Evolutionary conservation across 129 eudicot genomes (phyloP), one percentile per base, ranked within the genome.

Genomic region (Escallonia herrerae): DNA sequence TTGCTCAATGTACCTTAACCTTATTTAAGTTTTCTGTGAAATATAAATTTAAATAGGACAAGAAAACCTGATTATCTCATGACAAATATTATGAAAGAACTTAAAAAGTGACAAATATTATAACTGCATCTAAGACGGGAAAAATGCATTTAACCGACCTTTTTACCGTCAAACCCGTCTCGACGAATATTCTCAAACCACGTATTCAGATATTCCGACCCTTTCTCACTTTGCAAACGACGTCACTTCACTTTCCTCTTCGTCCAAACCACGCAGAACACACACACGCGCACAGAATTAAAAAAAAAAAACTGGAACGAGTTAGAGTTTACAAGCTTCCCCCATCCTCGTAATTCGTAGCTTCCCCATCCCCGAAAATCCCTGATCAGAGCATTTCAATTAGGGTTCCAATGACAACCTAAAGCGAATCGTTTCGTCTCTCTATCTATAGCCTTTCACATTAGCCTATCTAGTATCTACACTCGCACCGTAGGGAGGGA

Each of bases 231-330:
- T 14, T 54, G 7, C 22, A 14, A 54, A 45, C 79, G 79, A 57
- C 83, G 73, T 74, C 73, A 76, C 71, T 68, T 72, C 44, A 14
- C 42, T 54, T 72, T 52, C n/a, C 42, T 54, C 69, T 43, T 60
- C 73, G 79, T 79, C 43, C 54, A 74, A 56, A 73, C 56, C 67
- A 73, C 78, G 79, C 79, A 58, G 33, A 22, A 22, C 40, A 37
- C 43, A 10, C 64, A 22, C 41, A 64, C 4, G 53, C 72, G 38
- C 4, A 49, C 3, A 39, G 48, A 5, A 41, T 38, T 60, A 12
- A 40, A 9, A 14, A 58, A 15, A 15, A 58, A 37, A 37, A 53
- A 39, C 49, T 5, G 9, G 49, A 45, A 22, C 33, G 33, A 22
- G 33, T 22, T 22, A 22, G 33, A 22, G 33, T 22, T 22, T 1